Evolutionary conservation across 768 basidiomycete genomes (phyloP), one percentile per base, ranked within the genome.

Genomic region (Tulasnella sp.): DNA sequence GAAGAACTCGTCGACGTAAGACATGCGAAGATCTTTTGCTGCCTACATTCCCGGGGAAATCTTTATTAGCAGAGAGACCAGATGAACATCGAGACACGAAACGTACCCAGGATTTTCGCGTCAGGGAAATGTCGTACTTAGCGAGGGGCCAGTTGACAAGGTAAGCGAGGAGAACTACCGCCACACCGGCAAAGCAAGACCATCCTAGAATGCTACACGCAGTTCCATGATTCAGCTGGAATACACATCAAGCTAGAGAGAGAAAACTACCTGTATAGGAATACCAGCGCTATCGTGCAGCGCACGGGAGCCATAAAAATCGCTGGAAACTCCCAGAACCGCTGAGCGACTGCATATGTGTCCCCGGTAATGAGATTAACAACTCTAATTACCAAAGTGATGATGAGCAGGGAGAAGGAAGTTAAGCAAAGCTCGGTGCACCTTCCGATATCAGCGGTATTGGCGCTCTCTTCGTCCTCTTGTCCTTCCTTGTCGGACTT

Each of bases 291-390:
- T 58, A 93, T 91, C 45, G 85, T 84, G 25, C 93, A 84, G 39
- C 89, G 87, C 34, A 91, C 83, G 15, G 91, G 91, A 8, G 89
- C 86, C 3, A 86, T 83, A 78, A 90, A 88, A n/a, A 92, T 80
- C 0, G 85, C 87, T 5, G 90, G 88, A 81, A 91, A 90, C 49
- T 90, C 88, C 91, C 91, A 92, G 81, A 91, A 91, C 4, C 91
- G 85, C 78, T 91, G 88, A 1, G 91, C 85, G 19, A 92, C 89
- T 25, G 90, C 87, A 79, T 91, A 92, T 0, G 89, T 84, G 80
- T 92, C 91, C 70, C 77, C 91, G 90, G 90, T 89, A 90, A 92
- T 92, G 45, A 92, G 83, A 80, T 92, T 91, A 9, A 91, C 87
- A 38, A 92, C 90, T 81, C 89, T 90, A 5, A 90, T 90, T n/a